These are phyloP conservation scores for Sambucus nigra DNA, from an alignment of 129 eudicot genomes.

Conservation along the genomic window DNA sequence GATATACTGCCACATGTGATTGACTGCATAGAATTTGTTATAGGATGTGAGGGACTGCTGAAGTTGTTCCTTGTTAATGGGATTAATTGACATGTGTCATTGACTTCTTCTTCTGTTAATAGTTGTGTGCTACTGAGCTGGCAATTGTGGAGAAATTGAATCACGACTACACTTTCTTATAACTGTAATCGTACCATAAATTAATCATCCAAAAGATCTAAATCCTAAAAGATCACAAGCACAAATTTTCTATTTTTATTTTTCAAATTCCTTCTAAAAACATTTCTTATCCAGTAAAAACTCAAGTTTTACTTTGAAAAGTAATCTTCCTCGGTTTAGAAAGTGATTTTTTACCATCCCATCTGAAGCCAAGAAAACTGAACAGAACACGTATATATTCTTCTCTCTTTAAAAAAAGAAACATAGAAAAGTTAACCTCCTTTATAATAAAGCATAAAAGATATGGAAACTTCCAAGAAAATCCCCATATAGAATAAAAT, in stretches of 20 bases:
- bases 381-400: background rate
- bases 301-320: background rate
- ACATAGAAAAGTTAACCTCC: background rate
- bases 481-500: slow-evolving; percentile 11
- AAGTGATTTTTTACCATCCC: background rate
- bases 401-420: background rate
- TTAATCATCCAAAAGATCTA: background rate
- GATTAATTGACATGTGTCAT: no score
- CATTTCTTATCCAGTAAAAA: background rate
- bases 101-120: no score
- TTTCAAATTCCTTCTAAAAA: background rate
- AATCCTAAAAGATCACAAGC: background rate
- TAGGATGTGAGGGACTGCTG: no score
- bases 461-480: slow-evolving; percentile 7
- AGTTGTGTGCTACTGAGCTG: no score
- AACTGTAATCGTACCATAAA: slow-evolving; percentile 21
- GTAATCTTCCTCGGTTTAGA: background rate
- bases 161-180: slow-evolving; percentile 34
- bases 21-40: no score
- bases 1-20: no score
- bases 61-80: no score
- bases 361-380: background rate
- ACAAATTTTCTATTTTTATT: no score
- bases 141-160: slow-evolving; percentile 19
- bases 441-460: background rate